Base-by-base conservation (phyloP, 345 rosid genomes). In the Rhodomyrtus tomentosa region DNA sequence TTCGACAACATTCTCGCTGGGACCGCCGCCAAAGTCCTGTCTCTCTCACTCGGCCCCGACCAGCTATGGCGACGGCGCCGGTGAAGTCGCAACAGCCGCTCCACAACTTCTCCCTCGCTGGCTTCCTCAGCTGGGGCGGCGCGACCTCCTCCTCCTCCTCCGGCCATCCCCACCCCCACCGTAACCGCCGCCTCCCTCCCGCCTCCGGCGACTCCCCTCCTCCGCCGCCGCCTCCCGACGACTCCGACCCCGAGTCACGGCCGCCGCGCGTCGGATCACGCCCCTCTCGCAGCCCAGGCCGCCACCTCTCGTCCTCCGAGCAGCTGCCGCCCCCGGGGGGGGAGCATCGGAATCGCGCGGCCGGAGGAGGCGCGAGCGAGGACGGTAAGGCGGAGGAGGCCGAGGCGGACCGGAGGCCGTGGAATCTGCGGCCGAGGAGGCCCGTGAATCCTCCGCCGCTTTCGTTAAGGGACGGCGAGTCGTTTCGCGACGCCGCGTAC, bases 381-480 rank as follows among this genome's bases (percentile, higher is more conserved):
- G 86, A 32, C 68, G 87, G 53, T 50, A 86, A 85, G 81, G 86
- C 3, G 55, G 88, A 55, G 51, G 87, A 82, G 38, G 87, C 55
- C 7, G 89, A 82, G 54, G 93, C 84, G 25, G 89, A 56, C 15
- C 90, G 87, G 82, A 90, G 91, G 91, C 92, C 92, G 51, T 93
- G 98, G 98, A 96, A 96, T 86, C 91, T 96, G 81, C 89, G 99
- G 87, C 98, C 98, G 50, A 93, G 99, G 85, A 89, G 82, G 87
- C 85, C 72, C 27, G 55, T 27, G 51, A 36, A 32, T 13, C 29
- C 72, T 22, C 29, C 83, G 72, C 73, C 79, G 50, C 21, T 3
- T 5, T 32, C 52, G n/a, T 49, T 1, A 40, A 42, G 59, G 72
- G 36, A 32, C 83, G 83, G 83, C 58, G 83, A 81, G 55, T 16